Evolutionary conservation across 2,329 filamentous ascomycete genomes (phyloP).

Genomic region (Domatiomyces catenatus): DNA sequence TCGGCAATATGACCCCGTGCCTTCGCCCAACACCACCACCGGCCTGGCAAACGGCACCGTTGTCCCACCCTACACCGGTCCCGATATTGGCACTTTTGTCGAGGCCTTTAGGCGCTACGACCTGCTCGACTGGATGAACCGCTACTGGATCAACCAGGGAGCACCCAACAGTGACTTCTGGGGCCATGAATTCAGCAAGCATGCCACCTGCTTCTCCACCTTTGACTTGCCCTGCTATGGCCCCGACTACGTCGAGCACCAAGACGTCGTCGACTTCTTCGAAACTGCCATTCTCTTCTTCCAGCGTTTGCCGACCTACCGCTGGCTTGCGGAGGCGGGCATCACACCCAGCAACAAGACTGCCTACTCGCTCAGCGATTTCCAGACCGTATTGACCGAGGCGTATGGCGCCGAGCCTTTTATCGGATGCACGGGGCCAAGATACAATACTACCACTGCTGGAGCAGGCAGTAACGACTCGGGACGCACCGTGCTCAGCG

Average conservation of each 20-base stretch:
- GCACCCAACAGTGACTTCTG: conserved; percentile 46
- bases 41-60: conserved; percentile 33
- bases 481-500: conserved; percentile 42
- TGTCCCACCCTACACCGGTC: conserved; percentile 44
- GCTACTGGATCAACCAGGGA: conserved; percentile 46
- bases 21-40: conserved; percentile 48
- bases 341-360: conserved; percentile 47
- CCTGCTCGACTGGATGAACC: conserved; percentile 50
- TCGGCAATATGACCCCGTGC: conserved; percentile 48
- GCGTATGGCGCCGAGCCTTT: conserved; percentile 43
- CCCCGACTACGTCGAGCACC: conserved; percentile 38
- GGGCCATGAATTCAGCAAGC: conserved; percentile 54
- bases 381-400: conserved; percentile 37
- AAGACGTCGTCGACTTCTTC: conserved; percentile 50
- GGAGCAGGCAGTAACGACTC: conserved; percentile 40
- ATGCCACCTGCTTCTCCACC: conserved; percentile 51
- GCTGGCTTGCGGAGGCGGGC: conserved; percentile 39
- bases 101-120: conserved; percentile 43
- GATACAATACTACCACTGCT: conserved; percentile 44
- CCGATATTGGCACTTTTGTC: conserved; percentile 44
- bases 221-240: conserved; percentile 53
- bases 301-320: conserved; percentile 42
- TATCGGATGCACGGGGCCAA: conserved; percentile 45
- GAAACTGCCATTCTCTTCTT: conserved; percentile 45
- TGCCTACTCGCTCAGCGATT: conserved; percentile 37